These are phyloP conservation scores for Dictyostelium firmibasis DNA, from an alignment of 78 protist species.

Conservation along the genomic window DNA sequence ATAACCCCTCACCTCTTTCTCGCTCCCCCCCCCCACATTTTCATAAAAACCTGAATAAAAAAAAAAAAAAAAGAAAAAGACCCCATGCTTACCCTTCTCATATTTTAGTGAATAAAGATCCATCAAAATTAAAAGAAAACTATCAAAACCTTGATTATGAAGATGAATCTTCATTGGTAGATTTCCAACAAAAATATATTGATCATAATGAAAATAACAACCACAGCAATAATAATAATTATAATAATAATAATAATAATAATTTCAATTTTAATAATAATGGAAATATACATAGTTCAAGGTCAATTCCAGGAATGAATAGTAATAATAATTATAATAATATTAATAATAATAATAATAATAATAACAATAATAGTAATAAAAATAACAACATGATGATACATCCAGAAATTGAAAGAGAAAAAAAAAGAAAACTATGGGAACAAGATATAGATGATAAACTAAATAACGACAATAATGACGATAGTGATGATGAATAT, in stretches of 20 bases:
- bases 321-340: neutral
- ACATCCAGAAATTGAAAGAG: conserved; percentile 44
- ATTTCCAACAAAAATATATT: neutral
- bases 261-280: neutral
- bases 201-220: neutral
- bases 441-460: neutral
- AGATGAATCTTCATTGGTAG: neutral
- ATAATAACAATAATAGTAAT: neutral
- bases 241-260: too few species aligned
- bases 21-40: too few species aligned
- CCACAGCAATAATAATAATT: neutral
- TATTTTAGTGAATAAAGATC: neutral
- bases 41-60: too few species aligned
- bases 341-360: neutral
- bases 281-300: neutral
- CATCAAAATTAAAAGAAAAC: neutral
- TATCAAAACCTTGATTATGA: neutral
- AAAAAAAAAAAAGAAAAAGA: too few species aligned
- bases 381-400: neutral
- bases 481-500: neutral
- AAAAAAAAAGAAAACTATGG: conserved; percentile 33
- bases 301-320: neutral
- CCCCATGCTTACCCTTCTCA: neutral
- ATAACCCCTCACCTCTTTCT: too few species aligned
- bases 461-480: neutral